Base-by-base conservation (phyloP, 208 protist species). In the Leishmania tarentolae region DNA sequence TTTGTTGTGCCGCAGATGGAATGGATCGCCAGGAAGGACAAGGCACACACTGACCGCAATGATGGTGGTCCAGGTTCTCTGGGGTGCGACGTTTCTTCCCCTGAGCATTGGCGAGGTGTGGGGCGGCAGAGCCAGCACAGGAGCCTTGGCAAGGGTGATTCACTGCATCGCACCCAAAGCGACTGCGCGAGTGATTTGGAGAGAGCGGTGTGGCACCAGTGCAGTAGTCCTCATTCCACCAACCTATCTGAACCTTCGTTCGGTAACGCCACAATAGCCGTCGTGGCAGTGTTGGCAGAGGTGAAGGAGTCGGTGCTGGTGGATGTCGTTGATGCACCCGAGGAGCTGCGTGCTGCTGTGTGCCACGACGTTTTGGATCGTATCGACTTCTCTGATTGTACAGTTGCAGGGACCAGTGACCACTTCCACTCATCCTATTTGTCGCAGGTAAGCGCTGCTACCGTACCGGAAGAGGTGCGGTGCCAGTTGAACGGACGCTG, bases 1-100 rank as follows among this genome's bases (percentile, higher is more conserved):
- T 93, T 87, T 69, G 74, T 93, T 15, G 71, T 93, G 4, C 87
- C 90, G 7, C 86, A 93, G 31, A 81, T 93, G 59, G 85, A 88
- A 83, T 40, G 68, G 11, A 74, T 78, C 31, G 46, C 68, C 57
- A n/a, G n/a, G 31, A 50, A 21, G 74, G 53, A 66, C 74, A 42
- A 37, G 56, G 52, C 37, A 19, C 11, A 31, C 57, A 24, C 31
- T 24, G n/a, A 13, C 42, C 28, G 61, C 1, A n/a, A 46, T 44
- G 46, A 61, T 35, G 28, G 24, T 24, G 72, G 28, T 28, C n/a
- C 24, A 7, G 47, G 53, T 21, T 76, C 53, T 44, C 47, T 40
- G n/a, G 72, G 35, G 21, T 35, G 4, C 40, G 50, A n/a, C 72
- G 53, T 35, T 11, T 47, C 47, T 37, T 72, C 40, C 47, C 8